phyloP scores from a whole-genome alignment of 345 rosid species.

The Eutrema japonicum region DNA sequence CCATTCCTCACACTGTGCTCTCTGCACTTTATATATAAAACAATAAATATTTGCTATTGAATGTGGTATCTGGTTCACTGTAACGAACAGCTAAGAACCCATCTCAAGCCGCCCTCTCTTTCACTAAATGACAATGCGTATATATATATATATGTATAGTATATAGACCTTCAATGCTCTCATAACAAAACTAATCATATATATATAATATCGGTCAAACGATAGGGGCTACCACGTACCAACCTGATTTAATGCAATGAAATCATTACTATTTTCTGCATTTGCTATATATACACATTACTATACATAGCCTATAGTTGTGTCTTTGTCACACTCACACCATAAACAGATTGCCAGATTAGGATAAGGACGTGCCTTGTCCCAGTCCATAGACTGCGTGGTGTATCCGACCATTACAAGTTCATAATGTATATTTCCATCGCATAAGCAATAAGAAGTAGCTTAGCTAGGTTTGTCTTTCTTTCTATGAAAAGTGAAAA shows the following conservation, averaged over 20 bases:
- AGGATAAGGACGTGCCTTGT: constrained; percentile 34
- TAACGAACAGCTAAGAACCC: constrained; percentile 37
- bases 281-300: background rate
- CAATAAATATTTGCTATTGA: constrained; percentile 20
- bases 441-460: constrained; percentile 11
- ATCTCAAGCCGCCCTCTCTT: constrained; percentile 37
- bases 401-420: background rate
- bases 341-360: constrained; percentile 19
- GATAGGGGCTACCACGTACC: constrained; percentile 32
- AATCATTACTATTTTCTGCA: constrained; percentile 24
- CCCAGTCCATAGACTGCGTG: constrained; percentile 4
- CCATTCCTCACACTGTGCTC: background rate
- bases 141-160: too few relatives aligned
- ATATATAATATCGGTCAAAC: constrained; percentile 15
- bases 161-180: background rate
- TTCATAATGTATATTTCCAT: background rate
- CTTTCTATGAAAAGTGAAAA: constrained; percentile 16
- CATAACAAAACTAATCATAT: background rate
- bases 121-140: constrained; percentile 25
- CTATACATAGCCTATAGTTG: background rate
- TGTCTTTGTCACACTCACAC: constrained; percentile 25
- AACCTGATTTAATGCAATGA: constrained; percentile 36
- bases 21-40: background rate
- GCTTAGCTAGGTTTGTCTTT: background rate
- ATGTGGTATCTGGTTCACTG: constrained; percentile 40